Conservation (phyloP, 1,139 yeast genomes). For the Taphrina wiesneri region DNA sequence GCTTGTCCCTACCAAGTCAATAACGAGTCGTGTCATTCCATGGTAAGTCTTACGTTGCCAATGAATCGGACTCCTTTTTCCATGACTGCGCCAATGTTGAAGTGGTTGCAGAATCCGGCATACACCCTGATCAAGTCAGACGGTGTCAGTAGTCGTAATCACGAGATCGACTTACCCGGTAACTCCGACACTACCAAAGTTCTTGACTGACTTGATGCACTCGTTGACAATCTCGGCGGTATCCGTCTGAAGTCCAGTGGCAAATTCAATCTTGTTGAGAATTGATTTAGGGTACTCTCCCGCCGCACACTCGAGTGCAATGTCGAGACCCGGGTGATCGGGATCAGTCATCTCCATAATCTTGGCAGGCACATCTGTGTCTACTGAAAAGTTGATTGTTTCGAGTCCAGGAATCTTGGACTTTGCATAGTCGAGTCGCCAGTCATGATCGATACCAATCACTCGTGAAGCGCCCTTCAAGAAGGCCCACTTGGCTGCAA, state of each 20-base stretch:
- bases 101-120: constrained; percentile 35
- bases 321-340: constrained; percentile 34
- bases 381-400: constrained; percentile 30
- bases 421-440: constrained; percentile 33
- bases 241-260: constrained; percentile 37
- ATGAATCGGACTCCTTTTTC: constrained; percentile 33
- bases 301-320: constrained; percentile 36
- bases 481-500: constrained; percentile 34
- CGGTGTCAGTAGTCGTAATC: neutral
- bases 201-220: constrained; percentile 33
- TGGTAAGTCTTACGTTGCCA: constrained; percentile 12
- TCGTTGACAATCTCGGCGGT: constrained; percentile 35
- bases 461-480: constrained; percentile 33
- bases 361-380: constrained; percentile 29
- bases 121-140: constrained; percentile 19
- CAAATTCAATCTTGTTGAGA: constrained; percentile 33
- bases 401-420: constrained; percentile 27
- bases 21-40: neutral
- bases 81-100: constrained; percentile 38
- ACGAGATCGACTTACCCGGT: constrained; percentile 13
- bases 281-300: constrained; percentile 33
- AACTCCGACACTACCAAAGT: constrained; percentile 29
- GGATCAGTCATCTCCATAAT: constrained; percentile 28
- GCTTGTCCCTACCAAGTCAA: constrained; percentile 31
- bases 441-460: constrained; percentile 36